Evolutionary conservation across 768 basidiomycete species (phyloP).

Genomic region (Cystoderma amianthinum): DNA sequence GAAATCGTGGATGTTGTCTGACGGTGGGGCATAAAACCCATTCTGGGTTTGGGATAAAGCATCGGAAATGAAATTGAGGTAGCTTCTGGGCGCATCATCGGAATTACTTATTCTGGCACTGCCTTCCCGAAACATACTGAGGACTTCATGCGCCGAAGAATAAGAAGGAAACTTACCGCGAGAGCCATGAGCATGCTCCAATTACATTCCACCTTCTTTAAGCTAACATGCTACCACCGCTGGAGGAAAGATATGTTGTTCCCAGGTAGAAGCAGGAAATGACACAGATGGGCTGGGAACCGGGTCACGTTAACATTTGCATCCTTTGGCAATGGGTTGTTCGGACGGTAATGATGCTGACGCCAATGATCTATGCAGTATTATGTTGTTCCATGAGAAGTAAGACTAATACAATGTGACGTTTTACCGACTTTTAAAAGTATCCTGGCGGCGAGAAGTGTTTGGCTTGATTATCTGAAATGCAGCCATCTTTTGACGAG

Average conservation of each 20-base stretch:
- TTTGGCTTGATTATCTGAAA: constrained; percentile 27
- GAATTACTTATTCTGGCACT: no score
- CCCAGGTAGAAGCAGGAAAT: constrained; percentile 66
- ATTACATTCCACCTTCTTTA: constrained; percentile 49
- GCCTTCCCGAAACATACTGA: no score
- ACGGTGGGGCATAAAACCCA: constrained; percentile 47
- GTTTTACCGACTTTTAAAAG: constrained; percentile 59
- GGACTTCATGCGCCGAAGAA: no score
- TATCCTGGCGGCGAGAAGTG: constrained; percentile 62
- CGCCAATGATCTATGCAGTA: constrained; percentile 52
- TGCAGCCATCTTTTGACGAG: constrained; percentile 13
- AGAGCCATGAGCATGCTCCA: no score
- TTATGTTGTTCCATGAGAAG: background rate
- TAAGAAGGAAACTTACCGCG: no score
- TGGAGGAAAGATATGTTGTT: constrained; percentile 73
- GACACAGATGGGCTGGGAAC: constrained; percentile 30
- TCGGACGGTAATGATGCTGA: constrained; percentile 61
- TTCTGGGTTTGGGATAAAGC: no score
- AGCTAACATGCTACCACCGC: constrained; percentile 37
- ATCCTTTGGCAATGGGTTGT: constrained; percentile 59
- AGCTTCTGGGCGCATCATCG: no score
- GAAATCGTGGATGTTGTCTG: constrained; percentile 46
- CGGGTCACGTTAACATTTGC: constrained; percentile 19
- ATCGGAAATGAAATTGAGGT: no score
- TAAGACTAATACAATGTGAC: background rate